Evolutionary conservation across 257 asterid species (phyloP), one percentile per base, ranked within the genome.

Genomic region (Lavandula angustifolia): DNA sequence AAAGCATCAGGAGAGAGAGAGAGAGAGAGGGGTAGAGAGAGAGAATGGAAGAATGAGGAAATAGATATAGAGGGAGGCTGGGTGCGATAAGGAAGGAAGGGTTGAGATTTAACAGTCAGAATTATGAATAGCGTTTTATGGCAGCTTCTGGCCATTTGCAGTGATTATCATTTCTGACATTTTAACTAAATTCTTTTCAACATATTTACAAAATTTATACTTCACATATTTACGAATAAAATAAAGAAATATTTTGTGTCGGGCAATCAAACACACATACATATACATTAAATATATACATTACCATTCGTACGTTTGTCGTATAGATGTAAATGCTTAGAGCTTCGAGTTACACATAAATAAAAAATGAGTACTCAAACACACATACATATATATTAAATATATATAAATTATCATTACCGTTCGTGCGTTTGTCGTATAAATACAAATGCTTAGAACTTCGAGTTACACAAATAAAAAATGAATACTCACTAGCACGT

Each of bases 61-160:
- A 54, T 74, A 71, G 54, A 77, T 62, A 64, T 62, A 67, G 60
- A 71, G 73, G 64, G 43, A 34, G 68, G 70, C 54, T 78, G 79
- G 65, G 82, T 55, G 87, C 70, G 97, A 91, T 91, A 91, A 88
- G 96, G 87, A 76, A 91, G 81, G 95, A 85, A 84, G 94, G 96
- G 98, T 56, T 73, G 95, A 91, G 96, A 86, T 91, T 91, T 76
- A 84, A 86, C 74, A 73, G 86, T 75, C 95, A 80, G 95, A 79
- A 81, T 49, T 75, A 54, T 63, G 27, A 66, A 57, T 81, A 86
- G 80, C 87, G 75, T 76, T 79, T 74, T 82, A 64, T 89, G 92
- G 81, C 86, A 76, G 81, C 48, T 75, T 82, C 86, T 78, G 84
- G 55, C 70, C 68, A 68, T 50, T 59, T 70, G 40, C 69, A 49